Evolutionary conservation across 345 rosid genomes (phyloP).

Genomic region (Syzygium oleosum): DNA sequence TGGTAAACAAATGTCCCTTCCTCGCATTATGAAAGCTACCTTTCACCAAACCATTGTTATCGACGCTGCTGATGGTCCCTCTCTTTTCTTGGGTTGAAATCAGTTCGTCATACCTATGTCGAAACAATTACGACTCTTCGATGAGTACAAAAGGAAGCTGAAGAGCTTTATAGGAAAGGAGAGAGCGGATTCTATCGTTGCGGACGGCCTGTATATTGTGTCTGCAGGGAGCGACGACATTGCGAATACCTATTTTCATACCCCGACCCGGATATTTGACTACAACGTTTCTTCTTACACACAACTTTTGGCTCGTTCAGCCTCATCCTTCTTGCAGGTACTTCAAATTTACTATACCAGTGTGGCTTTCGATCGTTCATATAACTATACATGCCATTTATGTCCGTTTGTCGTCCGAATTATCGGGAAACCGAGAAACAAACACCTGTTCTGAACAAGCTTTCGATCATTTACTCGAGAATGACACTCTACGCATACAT

Average conservation of each 20-base stretch:
- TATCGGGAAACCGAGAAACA: background rate
- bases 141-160: constrained; percentile 18
- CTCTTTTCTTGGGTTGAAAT: background rate
- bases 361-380: background rate
- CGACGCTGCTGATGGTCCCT: background rate
- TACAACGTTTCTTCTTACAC: constrained; percentile 9
- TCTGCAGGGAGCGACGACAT: constrained; percentile 32
- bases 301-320: constrained; percentile 2
- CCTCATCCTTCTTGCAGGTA: constrained; percentile 12
- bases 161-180: constrained; percentile 17
- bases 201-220: constrained; percentile 16
- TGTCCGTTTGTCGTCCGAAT: background rate
- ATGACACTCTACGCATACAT: background rate
- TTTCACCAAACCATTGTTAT: background rate
- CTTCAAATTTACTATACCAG: background rate
- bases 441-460: background rate
- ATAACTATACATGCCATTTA: background rate
- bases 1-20: constrained; percentile 14
- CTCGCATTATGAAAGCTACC: background rate
- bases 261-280: background rate
- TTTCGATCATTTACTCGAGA: background rate
- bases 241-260: constrained; percentile 8
- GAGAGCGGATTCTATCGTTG: constrained; percentile 2
- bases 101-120: constrained; percentile 22
- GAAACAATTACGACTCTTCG: constrained; percentile 22